Evolutionary conservation across 768 basidiomycete species (phyloP).

Genomic region (Goffeauzyma gilvescens): DNA sequence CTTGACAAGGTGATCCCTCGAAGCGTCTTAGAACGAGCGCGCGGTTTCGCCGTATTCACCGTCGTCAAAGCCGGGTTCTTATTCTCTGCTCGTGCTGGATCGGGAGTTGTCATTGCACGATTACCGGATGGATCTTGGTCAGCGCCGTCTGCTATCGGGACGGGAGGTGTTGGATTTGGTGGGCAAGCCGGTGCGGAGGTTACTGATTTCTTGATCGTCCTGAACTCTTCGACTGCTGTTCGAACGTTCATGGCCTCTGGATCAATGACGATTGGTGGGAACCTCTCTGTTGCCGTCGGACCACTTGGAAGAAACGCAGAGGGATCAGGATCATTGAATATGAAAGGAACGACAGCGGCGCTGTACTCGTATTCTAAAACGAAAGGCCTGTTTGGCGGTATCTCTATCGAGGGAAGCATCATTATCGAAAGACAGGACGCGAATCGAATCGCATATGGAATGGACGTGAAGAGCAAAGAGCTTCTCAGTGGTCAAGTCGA

Average conservation of each 20-base stretch:
- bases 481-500: constrained; percentile 60
- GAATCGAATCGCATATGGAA: constrained; percentile 57
- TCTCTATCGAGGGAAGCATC: constrained; percentile 60
- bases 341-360: constrained; percentile 71
- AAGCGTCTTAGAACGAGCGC: constrained; percentile 41
- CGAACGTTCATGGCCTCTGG: constrained; percentile 91
- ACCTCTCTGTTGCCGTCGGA: constrained; percentile 62
- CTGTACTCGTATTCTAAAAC: constrained; percentile 64
- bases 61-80: constrained; percentile 39
- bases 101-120: constrained; percentile 72
- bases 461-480: constrained; percentile 52
- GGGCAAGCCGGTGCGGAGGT: constrained; percentile 42
- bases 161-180: constrained; percentile 75
- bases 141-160: constrained; percentile 82
- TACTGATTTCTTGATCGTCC: constrained; percentile 75
- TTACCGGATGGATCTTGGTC: constrained; percentile 74
- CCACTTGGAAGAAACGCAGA: constrained; percentile 84
- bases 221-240: constrained; percentile 40
- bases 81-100: constrained; percentile 61
- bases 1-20: constrained; percentile 58
- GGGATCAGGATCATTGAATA: constrained; percentile 61
- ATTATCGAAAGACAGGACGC: constrained; percentile 89
- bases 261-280: constrained; percentile 72
- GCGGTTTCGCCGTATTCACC: constrained; percentile 49
- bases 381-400: constrained; percentile 78